Conservation (phyloP, 495 filamentous ascomycete genomes). For the Penicillium salamii region DNA sequence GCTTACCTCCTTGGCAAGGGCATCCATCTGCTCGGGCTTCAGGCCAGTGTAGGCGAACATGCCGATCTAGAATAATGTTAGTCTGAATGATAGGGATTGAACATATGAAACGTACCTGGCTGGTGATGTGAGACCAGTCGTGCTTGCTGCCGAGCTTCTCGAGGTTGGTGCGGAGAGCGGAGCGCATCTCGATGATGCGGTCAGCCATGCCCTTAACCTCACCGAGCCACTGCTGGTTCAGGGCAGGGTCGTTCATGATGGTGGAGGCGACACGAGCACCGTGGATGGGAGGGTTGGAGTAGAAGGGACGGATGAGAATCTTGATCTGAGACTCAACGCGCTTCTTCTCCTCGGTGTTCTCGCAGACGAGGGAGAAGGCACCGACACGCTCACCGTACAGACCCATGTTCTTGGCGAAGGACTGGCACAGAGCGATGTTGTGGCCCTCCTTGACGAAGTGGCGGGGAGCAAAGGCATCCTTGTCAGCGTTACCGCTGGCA, state of each 20-base stretch:
- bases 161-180: constrained; percentile 86
- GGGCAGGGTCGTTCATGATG: constrained; percentile 82
- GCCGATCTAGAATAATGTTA: constrained; percentile 61
- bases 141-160: constrained; percentile 92
- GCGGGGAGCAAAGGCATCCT: constrained; percentile 87
- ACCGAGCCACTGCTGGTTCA: constrained; percentile 91
- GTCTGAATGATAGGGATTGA: not conserved
- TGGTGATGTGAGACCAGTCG: constrained; percentile 98
- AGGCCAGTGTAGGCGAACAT: constrained; percentile 99
- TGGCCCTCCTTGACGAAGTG: constrained; percentile 93
- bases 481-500: constrained; percentile 85
- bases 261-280: constrained; percentile 90
- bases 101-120: constrained; percentile 50
- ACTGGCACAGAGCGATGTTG: constrained; percentile 84
- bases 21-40: constrained; percentile 88
- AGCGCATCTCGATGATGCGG: constrained; percentile 97
- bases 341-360: constrained; percentile 85
- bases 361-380: constrained; percentile 90
- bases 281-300: constrained; percentile 97
- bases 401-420: constrained; percentile 99
- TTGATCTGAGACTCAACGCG: constrained; percentile 97
- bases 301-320: constrained; percentile 93
- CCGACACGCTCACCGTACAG: constrained; percentile 98
- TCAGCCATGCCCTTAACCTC: constrained; percentile 99
- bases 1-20: constrained; percentile 80